Conservation (phyloP, 179 eudicot species). For the Beta lomatogona region DNA sequence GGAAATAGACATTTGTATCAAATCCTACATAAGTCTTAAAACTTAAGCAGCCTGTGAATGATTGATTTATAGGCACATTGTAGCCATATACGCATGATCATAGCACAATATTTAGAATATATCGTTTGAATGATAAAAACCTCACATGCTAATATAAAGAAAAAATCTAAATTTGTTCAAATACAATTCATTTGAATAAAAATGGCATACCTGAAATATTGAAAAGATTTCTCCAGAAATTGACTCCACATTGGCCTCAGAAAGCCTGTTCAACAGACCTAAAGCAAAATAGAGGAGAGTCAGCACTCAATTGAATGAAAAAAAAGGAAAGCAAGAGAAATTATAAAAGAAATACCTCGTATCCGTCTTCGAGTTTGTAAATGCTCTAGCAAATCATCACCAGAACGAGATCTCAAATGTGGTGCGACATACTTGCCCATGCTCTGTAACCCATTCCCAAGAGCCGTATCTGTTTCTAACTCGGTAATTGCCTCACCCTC, state of each 20-base stretch:
- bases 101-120: not conserved
- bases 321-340: not conserved
- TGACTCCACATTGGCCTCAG: slow-evolving; percentile 90
- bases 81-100: not conserved
- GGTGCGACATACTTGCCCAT: slow-evolving; percentile 75
- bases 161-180: not conserved
- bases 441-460: slow-evolving; percentile 19
- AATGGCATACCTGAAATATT: slow-evolving; percentile 53
- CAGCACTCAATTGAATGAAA: slow-evolving; percentile 10
- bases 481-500: slow-evolving; percentile 26
- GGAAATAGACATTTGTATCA: not conserved
- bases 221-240: slow-evolving; percentile 65
- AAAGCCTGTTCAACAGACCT: slow-evolving; percentile 88
- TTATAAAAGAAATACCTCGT: slow-evolving; percentile 50
- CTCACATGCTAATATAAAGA: not conserved
- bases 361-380: slow-evolving; percentile 67
- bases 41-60: not conserved
- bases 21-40: not conserved
- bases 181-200: not conserved
- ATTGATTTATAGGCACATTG: not conserved
- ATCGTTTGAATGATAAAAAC: not conserved
- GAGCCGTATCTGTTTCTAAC: slow-evolving; percentile 26
- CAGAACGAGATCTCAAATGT: slow-evolving; percentile 59
- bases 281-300: slow-evolving; percentile 23
- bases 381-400: slow-evolving; percentile 57